A percentile compares a stretch with the other conserved stretches of the same genome.
Evolutionary conservation across 768 basidiomycete genomes (phyloP).

Genomic region (button mushroom (Agaricus bisporus)): DNA sequence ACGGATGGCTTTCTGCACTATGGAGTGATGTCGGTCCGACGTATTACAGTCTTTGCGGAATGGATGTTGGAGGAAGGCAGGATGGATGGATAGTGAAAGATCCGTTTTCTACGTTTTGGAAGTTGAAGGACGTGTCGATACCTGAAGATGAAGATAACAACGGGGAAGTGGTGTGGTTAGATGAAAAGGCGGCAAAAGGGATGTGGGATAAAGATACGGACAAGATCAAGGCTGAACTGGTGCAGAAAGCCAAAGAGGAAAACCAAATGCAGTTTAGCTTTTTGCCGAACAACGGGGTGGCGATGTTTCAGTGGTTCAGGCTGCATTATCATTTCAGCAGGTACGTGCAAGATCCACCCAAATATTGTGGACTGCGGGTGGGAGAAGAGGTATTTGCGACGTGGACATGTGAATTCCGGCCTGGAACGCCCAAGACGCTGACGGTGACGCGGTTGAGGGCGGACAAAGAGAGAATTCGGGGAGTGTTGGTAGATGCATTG

Average conservation of each 20-base stretch:
- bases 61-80: constrained; percentile 10
- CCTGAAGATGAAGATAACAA: neutral
- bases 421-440: constrained; percentile 12
- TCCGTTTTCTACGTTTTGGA: constrained; percentile 32
- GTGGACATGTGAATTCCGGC: constrained; percentile 20
- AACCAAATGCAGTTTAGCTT: constrained; percentile 15
- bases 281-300: constrained; percentile 22
- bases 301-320: constrained; percentile 20
- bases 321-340: constrained; percentile 16
- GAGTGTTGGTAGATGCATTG: constrained; percentile 25
- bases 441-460: constrained; percentile 23
- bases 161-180: constrained; percentile 22
- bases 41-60: constrained; percentile 20
- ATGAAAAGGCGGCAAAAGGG: constrained; percentile 21
- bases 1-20: constrained; percentile 20
- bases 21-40: constrained; percentile 22
- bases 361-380: constrained; percentile 13
- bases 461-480: constrained; percentile 21
- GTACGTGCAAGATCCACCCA: constrained; percentile 10
- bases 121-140: constrained; percentile 13
- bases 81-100: constrained; percentile 36
- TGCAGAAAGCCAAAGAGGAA: constrained; percentile 6
- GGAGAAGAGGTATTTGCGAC: constrained; percentile 16
- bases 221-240: constrained; percentile 28
- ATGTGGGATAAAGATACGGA: constrained; percentile 34